phyloP scores from a whole-genome alignment of 177 flowering plant genomes.

The Vitis hybrid region DNA sequence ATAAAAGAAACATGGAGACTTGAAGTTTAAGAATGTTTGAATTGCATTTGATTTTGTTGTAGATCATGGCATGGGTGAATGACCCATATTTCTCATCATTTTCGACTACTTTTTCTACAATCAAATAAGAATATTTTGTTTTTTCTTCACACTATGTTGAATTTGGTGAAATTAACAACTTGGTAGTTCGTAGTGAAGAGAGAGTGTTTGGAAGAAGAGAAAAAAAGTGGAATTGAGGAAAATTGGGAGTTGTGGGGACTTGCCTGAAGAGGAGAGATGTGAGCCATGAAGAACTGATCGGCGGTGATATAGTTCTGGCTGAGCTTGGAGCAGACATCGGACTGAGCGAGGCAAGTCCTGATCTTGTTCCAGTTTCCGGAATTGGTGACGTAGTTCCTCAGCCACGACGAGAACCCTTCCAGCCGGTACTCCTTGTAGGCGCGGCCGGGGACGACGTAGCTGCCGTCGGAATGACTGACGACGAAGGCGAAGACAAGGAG shows the following conservation, averaged over 20 bases:
- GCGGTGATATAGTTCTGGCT: constrained; percentile 42
- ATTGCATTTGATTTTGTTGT: too few relatives aligned
- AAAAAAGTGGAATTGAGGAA: constrained; percentile 3
- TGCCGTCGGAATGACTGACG: constrained; percentile 68
- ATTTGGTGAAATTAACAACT: background rate
- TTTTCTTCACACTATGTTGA: background rate
- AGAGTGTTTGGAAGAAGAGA: background rate
- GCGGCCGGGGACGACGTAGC: constrained; percentile 54
- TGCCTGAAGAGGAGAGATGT: constrained; percentile 83
- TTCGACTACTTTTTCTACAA: too few relatives aligned
- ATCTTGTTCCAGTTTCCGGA: constrained; percentile 58
- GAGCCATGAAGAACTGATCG: constrained; percentile 58
- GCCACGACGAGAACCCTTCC: constrained; percentile 66
- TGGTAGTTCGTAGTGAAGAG: too few relatives aligned
- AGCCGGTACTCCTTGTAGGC: constrained; percentile 67
- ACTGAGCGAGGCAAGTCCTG: constrained; percentile 51
- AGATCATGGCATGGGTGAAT: too few relatives aligned
- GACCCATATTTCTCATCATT: too few relatives aligned
- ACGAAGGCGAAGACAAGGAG: constrained; percentile 73
- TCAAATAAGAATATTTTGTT: too few relatives aligned
- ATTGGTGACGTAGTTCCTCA: constrained; percentile 47
- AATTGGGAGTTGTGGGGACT: background rate
- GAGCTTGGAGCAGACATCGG: constrained; percentile 53
- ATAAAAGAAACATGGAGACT: too few relatives aligned
- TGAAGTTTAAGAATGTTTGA: too few relatives aligned